Conservation (phyloP, 31 red algal species). For the Asparagopsis taxiformis region DNA sequence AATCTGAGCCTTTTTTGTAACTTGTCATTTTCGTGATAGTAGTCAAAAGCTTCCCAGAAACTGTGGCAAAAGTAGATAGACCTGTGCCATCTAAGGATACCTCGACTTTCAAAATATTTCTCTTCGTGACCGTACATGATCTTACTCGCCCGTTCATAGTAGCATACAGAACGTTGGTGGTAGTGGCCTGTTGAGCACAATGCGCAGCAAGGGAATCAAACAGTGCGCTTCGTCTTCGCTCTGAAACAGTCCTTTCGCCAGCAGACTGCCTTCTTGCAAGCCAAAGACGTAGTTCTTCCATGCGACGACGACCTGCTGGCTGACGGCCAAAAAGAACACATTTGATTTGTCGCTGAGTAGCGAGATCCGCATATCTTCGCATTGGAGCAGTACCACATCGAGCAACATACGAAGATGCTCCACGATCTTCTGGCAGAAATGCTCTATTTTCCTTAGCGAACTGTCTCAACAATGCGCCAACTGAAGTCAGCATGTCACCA, state of each 20-base stretch:
- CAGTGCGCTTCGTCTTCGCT: conserved; percentile 33
- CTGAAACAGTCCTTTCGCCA: conserved; percentile 30
- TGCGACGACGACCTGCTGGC: conserved; percentile 36
- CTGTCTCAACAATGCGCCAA: conserved; percentile 52
- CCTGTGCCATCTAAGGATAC: conserved; percentile 50
- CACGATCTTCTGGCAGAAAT: conserved; percentile 52
- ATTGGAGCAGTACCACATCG: conserved; percentile 86
- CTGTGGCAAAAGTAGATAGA: conserved; percentile 21
- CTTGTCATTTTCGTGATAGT: not conserved
- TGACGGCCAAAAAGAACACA: conserved; percentile 51
- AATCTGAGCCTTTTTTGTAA: not conserved
- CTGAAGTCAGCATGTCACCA: conserved; percentile 37
- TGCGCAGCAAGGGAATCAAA: conserved; percentile 53
- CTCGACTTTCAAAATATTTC: conserved; percentile 17
- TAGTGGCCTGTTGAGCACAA: conserved; percentile 35
- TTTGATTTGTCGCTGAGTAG: conserved; percentile 72
- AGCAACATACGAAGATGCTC: conserved; percentile 32
- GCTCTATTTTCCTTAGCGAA: conserved; percentile 50
- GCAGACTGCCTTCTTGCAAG: conserved; percentile 46
- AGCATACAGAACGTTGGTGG: conserved; percentile 8
- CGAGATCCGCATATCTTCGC: conserved; percentile 60
- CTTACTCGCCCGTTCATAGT: conserved; percentile 18
- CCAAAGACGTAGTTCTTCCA: conserved; percentile 55
- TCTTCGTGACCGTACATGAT: conserved; percentile 26
- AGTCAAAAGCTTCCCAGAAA: conserved; percentile 10